Base-by-base conservation (phyloP, 768 basidiomycete genomes). In the Wakefieldia striispora region DNA sequence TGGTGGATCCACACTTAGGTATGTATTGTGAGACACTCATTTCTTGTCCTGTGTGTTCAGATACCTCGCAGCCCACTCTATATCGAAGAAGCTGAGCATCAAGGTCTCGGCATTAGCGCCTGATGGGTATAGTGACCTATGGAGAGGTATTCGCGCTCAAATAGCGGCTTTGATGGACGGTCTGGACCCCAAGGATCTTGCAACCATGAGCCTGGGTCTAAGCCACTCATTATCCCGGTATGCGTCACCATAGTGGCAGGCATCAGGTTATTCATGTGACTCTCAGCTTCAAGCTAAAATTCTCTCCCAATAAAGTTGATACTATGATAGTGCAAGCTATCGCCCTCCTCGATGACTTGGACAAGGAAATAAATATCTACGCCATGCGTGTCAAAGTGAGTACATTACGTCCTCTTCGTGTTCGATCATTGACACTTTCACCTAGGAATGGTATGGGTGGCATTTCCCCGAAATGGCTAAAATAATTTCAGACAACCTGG, bases 391-490 rank as follows among this genome's bases (percentile, higher is more conserved):
- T 95, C 40, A 99, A 99, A 81, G 95, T 95, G 50, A 29, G 78
- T 49, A 40, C 14, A 37, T n/a, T 39, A 2, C 21, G 21, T 27
- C n/a, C 26, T 21, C 27, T 27, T 23, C 29, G 20, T 36, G 6
- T 3, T 33, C 33, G 33, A n/a, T 34, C 35, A 12, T 51, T 43
- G 27, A 54, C 34, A 45, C 37, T 41, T 20, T 42, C 23, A 59
- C 33, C 33, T 14, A 97, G 95, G 97, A 99, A 81, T 99, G 97
- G 97, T 99, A 99, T 62, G 97, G 97, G 33, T 99, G 97, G 97
- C 97, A 99, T 75, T 99, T 99, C 80, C 97, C 97, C 5, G 97
- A 99, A 72, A 91, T 99, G 88, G 89, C 87, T 51, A 98, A 97
- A 75, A 98, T 99, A 67, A 89, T 99, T 57, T 83, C 86, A 51